Percentiles rank a stretch among this genome's conserved stretches.
phyloP scores from a whole-genome alignment of 2,329 filamentous ascomycete species.

The Hymenoscyphus scutula region DNA sequence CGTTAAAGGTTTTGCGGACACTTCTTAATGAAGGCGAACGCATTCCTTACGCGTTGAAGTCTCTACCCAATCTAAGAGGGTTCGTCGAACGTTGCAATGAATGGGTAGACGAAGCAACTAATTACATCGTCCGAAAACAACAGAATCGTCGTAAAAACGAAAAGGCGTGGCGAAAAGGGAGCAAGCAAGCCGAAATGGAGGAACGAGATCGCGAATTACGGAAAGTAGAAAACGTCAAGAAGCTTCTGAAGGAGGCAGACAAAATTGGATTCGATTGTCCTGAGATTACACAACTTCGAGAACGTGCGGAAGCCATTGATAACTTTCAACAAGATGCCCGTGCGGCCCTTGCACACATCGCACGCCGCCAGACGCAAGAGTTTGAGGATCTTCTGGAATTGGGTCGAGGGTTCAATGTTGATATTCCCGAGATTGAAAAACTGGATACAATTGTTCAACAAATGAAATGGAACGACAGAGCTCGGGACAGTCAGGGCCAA shows the following conservation, averaged over 20 bases:
- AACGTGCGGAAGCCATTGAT: slow-evolving; percentile 80
- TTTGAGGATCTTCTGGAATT: slow-evolving; percentile 90
- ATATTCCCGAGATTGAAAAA: slow-evolving; percentile 82
- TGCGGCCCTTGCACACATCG: slow-evolving; percentile 64
- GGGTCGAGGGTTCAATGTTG: slow-evolving; percentile 84
- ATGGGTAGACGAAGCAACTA: slow-evolving; percentile 95
- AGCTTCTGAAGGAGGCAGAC: slow-evolving; percentile 77
- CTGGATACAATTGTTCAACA: slow-evolving; percentile 80
- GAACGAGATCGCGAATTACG: slow-evolving; percentile 81
- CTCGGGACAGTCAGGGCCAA: slow-evolving; percentile 59
- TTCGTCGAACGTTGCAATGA: slow-evolving; percentile 97
- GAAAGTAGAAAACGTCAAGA: slow-evolving; percentile 83
- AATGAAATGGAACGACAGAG: slow-evolving; percentile 83
- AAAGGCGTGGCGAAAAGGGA: slow-evolving; percentile 74
- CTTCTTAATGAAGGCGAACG: slow-evolving; percentile 92
- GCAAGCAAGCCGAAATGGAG: slow-evolving; percentile 77
- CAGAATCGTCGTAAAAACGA: slow-evolving; percentile 96
- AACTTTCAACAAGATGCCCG: slow-evolving; percentile 78
- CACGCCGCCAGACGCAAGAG: slow-evolving; percentile 63
- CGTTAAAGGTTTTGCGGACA: slow-evolving; percentile 79
- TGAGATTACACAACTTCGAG: slow-evolving; percentile 81
- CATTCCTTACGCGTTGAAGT: slow-evolving; percentile 85
- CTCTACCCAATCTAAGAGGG: slow-evolving; percentile 74
- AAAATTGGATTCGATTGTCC: slow-evolving; percentile 89
- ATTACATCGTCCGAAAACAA: slow-evolving; percentile 95